These are phyloP conservation scores for Azolla pinnata DNA, from an alignment of 75 land plant genomes.

Conservation along the genomic window DNA sequence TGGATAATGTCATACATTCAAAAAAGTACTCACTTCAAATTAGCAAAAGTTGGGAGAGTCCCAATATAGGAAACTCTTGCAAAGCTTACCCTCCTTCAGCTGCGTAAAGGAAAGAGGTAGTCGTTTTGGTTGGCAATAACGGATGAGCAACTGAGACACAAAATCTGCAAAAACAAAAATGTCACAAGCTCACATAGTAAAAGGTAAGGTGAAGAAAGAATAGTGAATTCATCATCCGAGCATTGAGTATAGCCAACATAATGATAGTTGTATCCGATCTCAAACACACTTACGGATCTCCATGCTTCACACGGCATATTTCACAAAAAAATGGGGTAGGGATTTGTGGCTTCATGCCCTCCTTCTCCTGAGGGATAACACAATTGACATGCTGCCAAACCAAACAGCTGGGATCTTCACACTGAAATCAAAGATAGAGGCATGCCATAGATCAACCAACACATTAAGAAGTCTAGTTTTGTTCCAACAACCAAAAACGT, in stretches of 20 bases:
- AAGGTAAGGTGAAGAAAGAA: background rate
- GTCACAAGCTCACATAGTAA: background rate
- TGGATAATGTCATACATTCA: no score
- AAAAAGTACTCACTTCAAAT: no score
- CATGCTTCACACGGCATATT: constrained; percentile 36
- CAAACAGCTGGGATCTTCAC: constrained; percentile 30
- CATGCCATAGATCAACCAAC: background rate
- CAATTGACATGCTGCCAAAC: constrained; percentile 43
- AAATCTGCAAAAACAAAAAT: constrained; percentile 16
- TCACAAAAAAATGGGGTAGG: constrained; percentile 39
- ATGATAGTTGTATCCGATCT: background rate
- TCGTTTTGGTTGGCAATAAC: constrained; percentile 16
- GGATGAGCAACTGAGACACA: constrained; percentile 21
- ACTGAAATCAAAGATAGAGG: constrained; percentile 17
- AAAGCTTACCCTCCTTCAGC: constrained; percentile 13
- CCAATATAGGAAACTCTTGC: no score
- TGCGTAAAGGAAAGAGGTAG: constrained; percentile 5
- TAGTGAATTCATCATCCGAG: no score
- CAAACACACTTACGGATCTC: constrained; percentile 34
- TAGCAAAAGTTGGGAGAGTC: no score
- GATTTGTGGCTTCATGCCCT: constrained; percentile 21
- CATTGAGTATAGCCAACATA: no score
- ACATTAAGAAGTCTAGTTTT: background rate
- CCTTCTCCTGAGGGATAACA: constrained; percentile 39
- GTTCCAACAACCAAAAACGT: no score